These are phyloP conservation scores for Sapria himalayana DNA, from an alignment of 345 rosid species.

Conservation along the genomic window DNA sequence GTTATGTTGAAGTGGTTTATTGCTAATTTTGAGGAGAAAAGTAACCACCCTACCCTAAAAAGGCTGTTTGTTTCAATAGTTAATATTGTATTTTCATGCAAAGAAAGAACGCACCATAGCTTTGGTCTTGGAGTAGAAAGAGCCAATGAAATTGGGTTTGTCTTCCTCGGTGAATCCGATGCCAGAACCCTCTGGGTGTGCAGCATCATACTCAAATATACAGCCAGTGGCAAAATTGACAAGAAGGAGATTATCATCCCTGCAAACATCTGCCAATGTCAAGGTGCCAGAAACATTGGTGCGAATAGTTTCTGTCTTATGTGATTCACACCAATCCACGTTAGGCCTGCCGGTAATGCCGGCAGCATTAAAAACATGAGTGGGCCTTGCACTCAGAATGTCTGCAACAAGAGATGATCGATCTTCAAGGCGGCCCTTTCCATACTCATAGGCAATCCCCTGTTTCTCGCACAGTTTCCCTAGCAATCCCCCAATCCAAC, in stretches of 20 bases:
- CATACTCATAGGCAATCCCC: slow-evolving; percentile 44
- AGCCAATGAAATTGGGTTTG: slow-evolving; percentile 47
- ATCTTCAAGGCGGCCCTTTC: slow-evolving; percentile 54
- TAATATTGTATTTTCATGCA: too few relatives aligned
- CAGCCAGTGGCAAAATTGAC: slow-evolving; percentile 69
- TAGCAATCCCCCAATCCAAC: slow-evolving; percentile 68
- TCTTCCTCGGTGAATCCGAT: slow-evolving; percentile 54
- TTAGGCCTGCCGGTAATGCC: slow-evolving; percentile 71
- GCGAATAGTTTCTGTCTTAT: slow-evolving; percentile 49
- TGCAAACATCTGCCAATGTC: slow-evolving; percentile 59
- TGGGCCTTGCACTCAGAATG: slow-evolving; percentile 33
- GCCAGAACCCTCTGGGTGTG: slow-evolving; percentile 41
- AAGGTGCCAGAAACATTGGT: slow-evolving; percentile 59
- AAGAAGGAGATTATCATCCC: slow-evolving; percentile 44
- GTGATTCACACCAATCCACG: slow-evolving; percentile 71
- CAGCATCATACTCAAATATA: slow-evolving; percentile 49
- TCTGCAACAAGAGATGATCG: slow-evolving; percentile 38
- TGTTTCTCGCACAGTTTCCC: slow-evolving; percentile 53
- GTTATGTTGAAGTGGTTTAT: too few relatives aligned
- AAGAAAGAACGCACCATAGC: slow-evolving; percentile 37
- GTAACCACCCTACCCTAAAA: too few relatives aligned
- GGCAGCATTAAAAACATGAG: slow-evolving; percentile 69
- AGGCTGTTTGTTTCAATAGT: too few relatives aligned
- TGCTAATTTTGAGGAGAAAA: too few relatives aligned
- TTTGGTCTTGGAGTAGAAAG: slow-evolving; percentile 71